Evolutionary conservation across 2,329 filamentous ascomycete genomes (phyloP), one percentile per base, ranked within the genome.

Genomic region (Hypomyces rosellus): DNA sequence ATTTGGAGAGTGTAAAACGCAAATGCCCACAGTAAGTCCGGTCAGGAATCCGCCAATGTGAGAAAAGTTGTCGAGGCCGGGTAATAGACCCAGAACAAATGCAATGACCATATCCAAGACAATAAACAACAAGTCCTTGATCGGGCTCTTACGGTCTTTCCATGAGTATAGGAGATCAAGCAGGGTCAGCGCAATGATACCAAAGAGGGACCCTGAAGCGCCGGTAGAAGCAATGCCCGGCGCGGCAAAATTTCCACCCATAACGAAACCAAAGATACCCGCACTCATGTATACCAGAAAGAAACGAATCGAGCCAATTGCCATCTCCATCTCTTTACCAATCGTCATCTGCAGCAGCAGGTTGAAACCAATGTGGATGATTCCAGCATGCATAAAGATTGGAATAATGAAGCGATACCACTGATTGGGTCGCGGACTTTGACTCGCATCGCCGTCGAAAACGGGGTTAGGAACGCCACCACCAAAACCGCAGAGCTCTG

Each of bases 331-430:
- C 61, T 99, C 93, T 38, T 86, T 84, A 30, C 87, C 93, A 49
- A 97, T 80, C 0, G 89, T 95, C 62, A 96, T 70, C 67, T 99
- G 93, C 18, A 96, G 78, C 7, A 97, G 77, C 70, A 99, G 77
- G 69, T 99, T 99, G 77, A 97, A 96, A 14, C 83, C 88, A 52
- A 99, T 96, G 65, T 99, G 93, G 55, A 99, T 85, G 50, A 99
- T 71, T 13, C 93, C 93, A 1, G 89, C 90, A 63, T 99, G 93
- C 61, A 99, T 74, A 72, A 99, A 99, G 54, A 99, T 96, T 37
- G 93, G 92, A 2, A 86, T 74, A 63, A 99, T 96, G 73, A 99
- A 97, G 54, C 93, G 87, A 70, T 81, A 99, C 93, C 93, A 99
- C 67, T 99, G 93, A 64, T 97, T 84, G 1, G 93, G 93, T 54